These are phyloP conservation scores for Colletotrichum orchidophilum DNA, from an alignment of 2,329 filamentous ascomycete genomes.

Conservation along the genomic window DNA sequence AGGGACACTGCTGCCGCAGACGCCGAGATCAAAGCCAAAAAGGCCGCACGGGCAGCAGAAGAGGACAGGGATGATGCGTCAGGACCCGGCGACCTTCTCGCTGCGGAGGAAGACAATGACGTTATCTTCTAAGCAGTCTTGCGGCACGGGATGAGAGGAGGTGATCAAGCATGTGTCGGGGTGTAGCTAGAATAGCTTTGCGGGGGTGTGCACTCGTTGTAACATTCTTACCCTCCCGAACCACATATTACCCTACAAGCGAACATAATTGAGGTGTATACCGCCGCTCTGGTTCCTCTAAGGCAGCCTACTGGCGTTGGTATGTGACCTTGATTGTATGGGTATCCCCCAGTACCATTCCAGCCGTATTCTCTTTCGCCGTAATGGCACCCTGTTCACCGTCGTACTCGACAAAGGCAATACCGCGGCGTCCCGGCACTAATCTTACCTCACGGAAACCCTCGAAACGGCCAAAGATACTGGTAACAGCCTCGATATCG, in stretches of 20 bases:
- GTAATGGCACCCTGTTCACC: constrained; percentile 87
- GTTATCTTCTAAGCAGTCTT: constrained; percentile 76
- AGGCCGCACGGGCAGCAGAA: constrained; percentile 46
- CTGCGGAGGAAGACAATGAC: constrained; percentile 81
- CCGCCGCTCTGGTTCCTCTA: no score
- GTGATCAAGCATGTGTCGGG: neutral
- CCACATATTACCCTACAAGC: neutral
- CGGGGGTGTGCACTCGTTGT: neutral
- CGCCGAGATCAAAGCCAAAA: constrained; percentile 78
- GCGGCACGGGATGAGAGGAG: neutral
- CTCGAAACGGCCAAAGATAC: constrained; percentile 88
- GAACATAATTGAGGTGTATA: neutral
- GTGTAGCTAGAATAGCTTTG: neutral
- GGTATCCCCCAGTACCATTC: constrained; percentile 75
- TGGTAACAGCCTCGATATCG: constrained; percentile 80
- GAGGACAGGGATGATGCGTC: constrained; percentile 49
- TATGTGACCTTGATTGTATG: constrained; percentile 95
- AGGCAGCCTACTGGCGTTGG: constrained; percentile 76
- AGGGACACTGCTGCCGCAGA: constrained; percentile 77
- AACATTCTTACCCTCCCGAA: constrained; percentile 2
- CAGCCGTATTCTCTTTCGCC: constrained; percentile 92
- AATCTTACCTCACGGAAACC: constrained; percentile 93
- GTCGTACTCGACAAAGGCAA: constrained; percentile 98
- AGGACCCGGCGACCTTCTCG: constrained; percentile 72
- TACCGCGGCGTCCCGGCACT: constrained; percentile 85